A percentile compares a stretch with the other conserved stretches of the same genome.
Evolutionary conservation across 345 rosid genomes (phyloP).

Genomic region (Turnera subulata): DNA sequence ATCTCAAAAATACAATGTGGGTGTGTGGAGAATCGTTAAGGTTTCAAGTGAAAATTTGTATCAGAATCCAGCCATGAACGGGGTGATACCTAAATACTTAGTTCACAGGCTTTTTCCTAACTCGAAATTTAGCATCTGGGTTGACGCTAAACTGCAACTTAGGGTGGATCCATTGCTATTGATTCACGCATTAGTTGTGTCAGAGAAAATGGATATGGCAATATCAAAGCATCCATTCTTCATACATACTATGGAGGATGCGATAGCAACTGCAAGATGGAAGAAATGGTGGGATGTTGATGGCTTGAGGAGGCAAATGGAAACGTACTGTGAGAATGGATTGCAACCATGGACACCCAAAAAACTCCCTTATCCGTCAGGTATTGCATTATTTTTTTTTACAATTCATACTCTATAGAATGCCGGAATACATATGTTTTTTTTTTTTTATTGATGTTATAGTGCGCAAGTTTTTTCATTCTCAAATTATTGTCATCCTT

Average conservation of each 20-base stretch:
- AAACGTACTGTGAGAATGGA: conserved; percentile 80
- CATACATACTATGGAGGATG: conserved; percentile 83
- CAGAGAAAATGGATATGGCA: conserved; percentile 59
- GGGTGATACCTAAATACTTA: conserved; percentile 75
- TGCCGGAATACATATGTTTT: not conserved
- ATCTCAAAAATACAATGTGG: conserved; percentile 30
- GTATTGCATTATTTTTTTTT: conserved; percentile 21
- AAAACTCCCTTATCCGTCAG: conserved; percentile 79
- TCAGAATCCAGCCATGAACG: conserved; percentile 80
- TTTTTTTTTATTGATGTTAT: not conserved
- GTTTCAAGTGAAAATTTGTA: conserved; percentile 41
- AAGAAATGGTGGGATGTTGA: conserved; percentile 74
- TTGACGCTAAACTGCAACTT: conserved; percentile 83
- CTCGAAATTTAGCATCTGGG: conserved; percentile 81
- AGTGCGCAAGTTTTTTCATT: not conserved
- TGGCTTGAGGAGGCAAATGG: conserved; percentile 68
- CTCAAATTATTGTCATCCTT: not conserved
- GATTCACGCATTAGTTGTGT: conserved; percentile 60
- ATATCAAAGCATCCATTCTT: conserved; percentile 72
- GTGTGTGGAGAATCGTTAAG: conserved; percentile 67
- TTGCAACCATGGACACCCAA: conserved; percentile 67
- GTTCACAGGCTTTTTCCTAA: conserved; percentile 80
- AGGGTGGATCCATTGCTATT: conserved; percentile 73
- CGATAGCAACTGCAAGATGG: conserved; percentile 95
- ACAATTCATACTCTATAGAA: not conserved